Percentiles rank a stretch among this genome's conserved stretches.
Conservation (phyloP, 2,329 filamentous ascomycete genomes). For the Colletotrichum sp. region DNA sequence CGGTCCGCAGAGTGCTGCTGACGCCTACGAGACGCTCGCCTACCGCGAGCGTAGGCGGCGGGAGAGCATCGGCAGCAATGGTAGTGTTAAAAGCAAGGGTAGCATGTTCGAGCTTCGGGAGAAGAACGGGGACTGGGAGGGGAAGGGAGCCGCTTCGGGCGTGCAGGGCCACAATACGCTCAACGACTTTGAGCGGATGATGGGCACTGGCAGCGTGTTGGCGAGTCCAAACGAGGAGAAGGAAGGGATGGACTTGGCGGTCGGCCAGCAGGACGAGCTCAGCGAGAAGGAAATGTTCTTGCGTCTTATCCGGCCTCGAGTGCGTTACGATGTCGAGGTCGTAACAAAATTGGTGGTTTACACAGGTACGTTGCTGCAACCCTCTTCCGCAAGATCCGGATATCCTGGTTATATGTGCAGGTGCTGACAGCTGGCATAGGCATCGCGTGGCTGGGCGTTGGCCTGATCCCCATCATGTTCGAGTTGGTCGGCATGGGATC, state of each 20-base stretch:
- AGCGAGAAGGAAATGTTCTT: constrained; percentile 85
- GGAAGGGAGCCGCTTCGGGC: constrained; percentile 46
- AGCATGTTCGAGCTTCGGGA: constrained; percentile 47
- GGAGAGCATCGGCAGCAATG: constrained; percentile 60
- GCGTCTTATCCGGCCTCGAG: constrained; percentile 81
- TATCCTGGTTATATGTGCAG: neutral
- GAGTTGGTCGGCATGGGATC: constrained; percentile 61
- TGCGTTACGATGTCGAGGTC: constrained; percentile 97
- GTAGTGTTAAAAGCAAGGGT: constrained; percentile 48
- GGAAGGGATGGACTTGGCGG: constrained; percentile 37
- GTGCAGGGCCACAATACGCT: constrained; percentile 51
- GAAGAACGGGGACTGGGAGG: constrained; percentile 43
- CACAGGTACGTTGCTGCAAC: constrained; percentile 64
- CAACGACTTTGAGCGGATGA: constrained; percentile 73
- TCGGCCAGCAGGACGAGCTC: constrained; percentile 54
- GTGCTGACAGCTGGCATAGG: constrained; percentile 51
- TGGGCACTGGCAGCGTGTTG: constrained; percentile 68
- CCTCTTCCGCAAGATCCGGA: constrained; percentile 14
- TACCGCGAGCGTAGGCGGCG: constrained; percentile 74
- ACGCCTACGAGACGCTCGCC: constrained; percentile 93
- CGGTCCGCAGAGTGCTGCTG: constrained; percentile 93
- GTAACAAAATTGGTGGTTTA: constrained; percentile 97
- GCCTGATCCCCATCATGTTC: constrained; percentile 76
- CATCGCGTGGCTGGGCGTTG: constrained; percentile 82
- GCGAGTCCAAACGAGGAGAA: constrained; percentile 35